Evolutionary conservation across 371 early-diverging fungal species (phyloP).

Genomic region (Dichotomocladium elegans): DNA sequence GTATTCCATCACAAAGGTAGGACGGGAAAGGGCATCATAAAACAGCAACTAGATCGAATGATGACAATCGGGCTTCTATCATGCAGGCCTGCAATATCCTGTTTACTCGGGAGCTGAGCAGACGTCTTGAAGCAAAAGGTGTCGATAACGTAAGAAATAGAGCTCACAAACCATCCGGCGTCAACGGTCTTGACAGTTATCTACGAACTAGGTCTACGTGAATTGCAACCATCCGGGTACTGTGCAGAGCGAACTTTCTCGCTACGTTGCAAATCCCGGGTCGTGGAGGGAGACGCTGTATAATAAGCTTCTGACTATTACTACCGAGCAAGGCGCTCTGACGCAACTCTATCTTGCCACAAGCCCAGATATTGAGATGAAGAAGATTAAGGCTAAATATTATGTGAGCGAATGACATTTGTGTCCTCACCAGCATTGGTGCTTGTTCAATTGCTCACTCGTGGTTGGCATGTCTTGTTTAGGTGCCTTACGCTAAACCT

Average conservation of each 20-base stretch:
- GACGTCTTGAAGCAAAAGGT: conserved; percentile 32
- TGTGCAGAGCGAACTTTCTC: conserved; percentile 40
- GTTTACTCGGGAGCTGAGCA: conserved; percentile 39
- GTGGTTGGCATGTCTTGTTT: too few species aligned
- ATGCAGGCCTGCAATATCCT: conserved; percentile 35
- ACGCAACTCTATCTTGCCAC: conserved; percentile 64
- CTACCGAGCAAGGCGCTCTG: conserved; percentile 52
- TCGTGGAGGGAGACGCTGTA: background rate
- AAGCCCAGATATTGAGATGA: conserved; percentile 56
- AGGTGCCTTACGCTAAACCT: conserved; percentile 15
- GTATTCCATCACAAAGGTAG: conserved; percentile 20
- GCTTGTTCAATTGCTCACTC: too few species aligned
- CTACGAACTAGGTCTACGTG: conserved; percentile 39
- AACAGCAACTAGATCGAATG: too few species aligned
- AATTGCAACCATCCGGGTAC: conserved; percentile 71
- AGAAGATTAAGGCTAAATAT: conserved; percentile 48
- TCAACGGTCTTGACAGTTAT: background rate
- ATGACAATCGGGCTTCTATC: too few species aligned
- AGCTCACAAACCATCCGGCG: background rate
- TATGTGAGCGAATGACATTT: conserved; percentile 24
- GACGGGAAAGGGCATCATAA: background rate
- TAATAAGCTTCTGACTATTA: conserved; percentile 8
- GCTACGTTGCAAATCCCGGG: conserved; percentile 10
- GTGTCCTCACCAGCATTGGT: background rate
- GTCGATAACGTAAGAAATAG: conserved; percentile 8